Percentiles rank a stretch among this genome's conserved stretches.
Conservation (phyloP, 352 stramenopile species). For the Globisporangium carolinianum region DNA sequence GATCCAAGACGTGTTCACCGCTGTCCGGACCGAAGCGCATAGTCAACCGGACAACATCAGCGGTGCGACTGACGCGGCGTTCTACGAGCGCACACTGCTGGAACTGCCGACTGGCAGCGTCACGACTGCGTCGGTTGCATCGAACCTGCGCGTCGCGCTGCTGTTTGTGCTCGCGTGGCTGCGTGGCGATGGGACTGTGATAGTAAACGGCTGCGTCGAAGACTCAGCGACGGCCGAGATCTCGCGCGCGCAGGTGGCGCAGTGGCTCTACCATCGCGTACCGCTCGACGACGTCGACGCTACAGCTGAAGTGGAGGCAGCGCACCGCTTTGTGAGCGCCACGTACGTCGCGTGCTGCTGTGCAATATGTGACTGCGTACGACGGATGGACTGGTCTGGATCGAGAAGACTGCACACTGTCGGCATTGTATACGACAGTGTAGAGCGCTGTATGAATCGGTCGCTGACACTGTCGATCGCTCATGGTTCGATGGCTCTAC, state of each 20-base stretch:
- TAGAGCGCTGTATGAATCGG: too few relatives aligned
- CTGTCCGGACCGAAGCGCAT: slow-evolving; percentile 1
- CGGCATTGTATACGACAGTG: too few relatives aligned
- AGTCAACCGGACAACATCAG: background rate
- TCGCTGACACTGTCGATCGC: too few relatives aligned
- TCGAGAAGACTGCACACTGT: too few relatives aligned
- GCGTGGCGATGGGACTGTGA: slow-evolving; percentile 82
- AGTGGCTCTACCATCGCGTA: slow-evolving; percentile 63
- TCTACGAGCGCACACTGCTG: slow-evolving; percentile 45
- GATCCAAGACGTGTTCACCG: slow-evolving; percentile 27
- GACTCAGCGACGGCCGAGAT: slow-evolving; percentile 94
- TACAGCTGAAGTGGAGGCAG: background rate
- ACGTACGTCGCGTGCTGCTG: slow-evolving; percentile 16
- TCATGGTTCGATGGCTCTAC: too few relatives aligned
- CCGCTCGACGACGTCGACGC: slow-evolving; percentile 18
- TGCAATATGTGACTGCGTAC: background rate
- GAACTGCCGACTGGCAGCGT: slow-evolving; percentile 52
- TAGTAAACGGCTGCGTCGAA: slow-evolving; percentile 91
- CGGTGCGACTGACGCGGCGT: slow-evolving; percentile 18
- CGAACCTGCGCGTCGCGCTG: slow-evolving; percentile 86
- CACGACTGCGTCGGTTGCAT: slow-evolving; percentile 68
- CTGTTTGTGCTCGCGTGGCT: slow-evolving; percentile 91
- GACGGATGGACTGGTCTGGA: too few relatives aligned
- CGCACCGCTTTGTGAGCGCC: slow-evolving; percentile 23
- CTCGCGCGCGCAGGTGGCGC: slow-evolving; percentile 90